Conservation (phyloP, 441 rosid species). For the Sinapis alba region DNA sequence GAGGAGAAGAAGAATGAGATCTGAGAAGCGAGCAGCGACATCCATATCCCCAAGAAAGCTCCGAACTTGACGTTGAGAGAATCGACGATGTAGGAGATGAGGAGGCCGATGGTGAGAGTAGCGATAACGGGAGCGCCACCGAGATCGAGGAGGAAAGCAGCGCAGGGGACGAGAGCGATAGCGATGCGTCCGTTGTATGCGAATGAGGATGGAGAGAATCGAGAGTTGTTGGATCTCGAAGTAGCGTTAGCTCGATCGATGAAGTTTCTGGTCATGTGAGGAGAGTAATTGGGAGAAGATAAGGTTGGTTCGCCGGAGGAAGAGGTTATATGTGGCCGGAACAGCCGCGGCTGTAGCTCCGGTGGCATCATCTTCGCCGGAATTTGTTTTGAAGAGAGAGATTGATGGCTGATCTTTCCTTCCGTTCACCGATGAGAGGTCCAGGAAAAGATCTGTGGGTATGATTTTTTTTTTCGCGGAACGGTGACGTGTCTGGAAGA, state of each 20-base stretch:
- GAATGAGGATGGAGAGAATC: constrained; percentile 82
- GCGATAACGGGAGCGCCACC: constrained; percentile 85
- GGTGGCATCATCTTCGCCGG: constrained; percentile 82
- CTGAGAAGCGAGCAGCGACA: constrained; percentile 79
- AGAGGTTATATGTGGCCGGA: constrained; percentile 78
- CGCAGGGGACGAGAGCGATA: constrained; percentile 77
- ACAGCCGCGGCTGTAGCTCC: constrained; percentile 87
- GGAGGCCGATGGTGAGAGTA: constrained; percentile 76
- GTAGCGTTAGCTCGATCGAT: constrained; percentile 40
- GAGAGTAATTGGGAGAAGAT: constrained; percentile 50
- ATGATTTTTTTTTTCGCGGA: constrained; percentile 32
- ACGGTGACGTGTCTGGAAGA: constrained; percentile 38
- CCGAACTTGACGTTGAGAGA: constrained; percentile 80
- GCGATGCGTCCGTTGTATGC: constrained; percentile 77
- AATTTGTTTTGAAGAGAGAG: background rate
- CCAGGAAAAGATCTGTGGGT: constrained; percentile 38
- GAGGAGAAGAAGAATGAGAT: constrained; percentile 88
- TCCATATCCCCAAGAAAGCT: constrained; percentile 84
- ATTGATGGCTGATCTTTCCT: constrained; percentile 8
- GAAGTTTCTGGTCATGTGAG: constrained; percentile 39
- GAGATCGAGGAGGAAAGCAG: constrained; percentile 87
- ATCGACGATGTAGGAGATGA: constrained; percentile 87
- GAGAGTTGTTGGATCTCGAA: constrained; percentile 66
- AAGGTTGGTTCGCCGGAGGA: constrained; percentile 60
- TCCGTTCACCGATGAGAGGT: constrained; percentile 27